Percentiles rank a stretch among this genome's conserved stretches.
Evolutionary conservation across 2,329 filamentous ascomycete species (phyloP).

Genomic region (Byssochlamys sp.): DNA sequence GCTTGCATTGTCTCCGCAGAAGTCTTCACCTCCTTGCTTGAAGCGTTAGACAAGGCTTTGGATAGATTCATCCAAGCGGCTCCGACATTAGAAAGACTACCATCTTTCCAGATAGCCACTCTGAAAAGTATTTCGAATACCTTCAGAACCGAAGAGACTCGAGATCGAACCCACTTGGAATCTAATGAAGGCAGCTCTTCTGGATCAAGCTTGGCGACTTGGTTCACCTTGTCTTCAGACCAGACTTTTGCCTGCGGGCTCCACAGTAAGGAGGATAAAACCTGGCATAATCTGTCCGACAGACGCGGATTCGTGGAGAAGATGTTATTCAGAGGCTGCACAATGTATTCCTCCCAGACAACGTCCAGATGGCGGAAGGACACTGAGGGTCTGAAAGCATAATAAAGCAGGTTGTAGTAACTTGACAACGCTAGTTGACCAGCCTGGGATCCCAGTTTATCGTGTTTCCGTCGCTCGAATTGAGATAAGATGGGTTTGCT

Average conservation of each 20-base stretch:
- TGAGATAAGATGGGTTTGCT: conserved; percentile 60
- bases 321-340: conserved; percentile 52
- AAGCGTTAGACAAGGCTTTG: conserved; percentile 50
- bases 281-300: conserved; percentile 52
- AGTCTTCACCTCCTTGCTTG: conserved; percentile 80
- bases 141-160: conserved; percentile 55
- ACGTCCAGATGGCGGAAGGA: conserved; percentile 57
- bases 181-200: conserved; percentile 79
- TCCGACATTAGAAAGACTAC: conserved; percentile 38
- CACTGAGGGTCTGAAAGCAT: conserved; percentile 63
- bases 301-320: conserved; percentile 43
- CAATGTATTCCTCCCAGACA: conserved; percentile 70
- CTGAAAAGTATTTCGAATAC: conserved; percentile 48
- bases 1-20: conserved; percentile 74
- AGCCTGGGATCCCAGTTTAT: conserved; percentile 37
- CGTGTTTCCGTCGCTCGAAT: conserved; percentile 54
- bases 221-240: conserved; percentile 62
- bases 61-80: conserved; percentile 54
- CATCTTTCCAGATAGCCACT: conserved; percentile 39
- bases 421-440: conserved; percentile 58
- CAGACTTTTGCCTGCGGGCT: conserved; percentile 50
- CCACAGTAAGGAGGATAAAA: conserved; percentile 62
- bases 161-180: conserved; percentile 74
- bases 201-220: conserved; percentile 48
- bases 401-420: conserved; percentile 74